These are phyloP conservation scores for Solanum ahanhuiri DNA, from an alignment of 257 asterid species.

Conservation along the genomic window DNA sequence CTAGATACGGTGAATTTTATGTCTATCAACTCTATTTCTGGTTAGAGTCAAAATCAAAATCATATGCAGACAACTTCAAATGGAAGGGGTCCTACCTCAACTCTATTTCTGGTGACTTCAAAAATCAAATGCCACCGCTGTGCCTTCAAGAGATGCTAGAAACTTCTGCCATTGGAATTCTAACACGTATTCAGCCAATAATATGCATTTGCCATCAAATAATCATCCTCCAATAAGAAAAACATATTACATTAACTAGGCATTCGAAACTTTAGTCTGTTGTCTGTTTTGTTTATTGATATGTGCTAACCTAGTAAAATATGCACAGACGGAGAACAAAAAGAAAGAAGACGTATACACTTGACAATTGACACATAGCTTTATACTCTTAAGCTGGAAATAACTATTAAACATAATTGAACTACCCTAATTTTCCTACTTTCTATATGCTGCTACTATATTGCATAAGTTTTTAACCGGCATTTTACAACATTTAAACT, in stretches of 20 bases:
- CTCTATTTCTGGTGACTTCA: background rate
- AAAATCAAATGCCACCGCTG: no score
- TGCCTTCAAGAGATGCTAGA: background rate
- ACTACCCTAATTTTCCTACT: background rate
- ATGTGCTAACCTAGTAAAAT: background rate
- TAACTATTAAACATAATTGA: background rate
- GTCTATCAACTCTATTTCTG: background rate
- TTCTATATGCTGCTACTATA: background rate
- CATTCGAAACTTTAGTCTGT: background rate
- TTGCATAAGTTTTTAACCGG: background rate
- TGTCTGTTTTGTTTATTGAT: background rate
- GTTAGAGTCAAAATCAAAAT: slow-evolving; percentile 4
- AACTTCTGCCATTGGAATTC: background rate
- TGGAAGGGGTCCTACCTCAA: background rate
- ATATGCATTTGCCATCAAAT: background rate
- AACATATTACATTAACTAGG: background rate
- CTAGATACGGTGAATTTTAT: background rate
- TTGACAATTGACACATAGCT: background rate
- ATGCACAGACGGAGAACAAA: background rate
- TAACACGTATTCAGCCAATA: background rate
- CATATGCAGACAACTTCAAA: slow-evolving; percentile 2
- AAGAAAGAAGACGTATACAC: background rate
- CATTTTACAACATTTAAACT: background rate
- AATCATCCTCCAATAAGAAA: background rate
- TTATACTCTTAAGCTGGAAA: background rate